Evolutionary conservation across 805 yeast species (phyloP).

Genomic region (Yarrowia sp.): DNA sequence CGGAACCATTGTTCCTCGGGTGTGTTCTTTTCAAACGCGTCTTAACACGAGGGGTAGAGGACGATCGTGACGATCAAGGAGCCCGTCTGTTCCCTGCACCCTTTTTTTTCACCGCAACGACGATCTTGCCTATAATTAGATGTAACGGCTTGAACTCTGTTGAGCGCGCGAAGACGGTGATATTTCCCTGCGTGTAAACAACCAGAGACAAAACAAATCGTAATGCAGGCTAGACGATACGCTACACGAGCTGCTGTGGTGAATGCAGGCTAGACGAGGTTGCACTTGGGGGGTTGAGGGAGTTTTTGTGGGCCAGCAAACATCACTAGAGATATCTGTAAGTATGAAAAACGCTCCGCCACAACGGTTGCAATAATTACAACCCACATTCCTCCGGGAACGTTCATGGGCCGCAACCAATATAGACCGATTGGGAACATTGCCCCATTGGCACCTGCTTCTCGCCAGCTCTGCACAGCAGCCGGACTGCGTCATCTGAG

Average conservation of each 20-base stretch:
- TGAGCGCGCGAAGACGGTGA: background rate
- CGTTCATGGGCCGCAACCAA: background rate
- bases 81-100: background rate
- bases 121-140: slow-evolving; percentile 12
- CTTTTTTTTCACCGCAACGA: background rate
- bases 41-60: background rate
- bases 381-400: no score
- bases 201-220: background rate
- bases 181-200: background rate
- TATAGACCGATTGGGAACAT: background rate
- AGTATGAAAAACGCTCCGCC: no score
- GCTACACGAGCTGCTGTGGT: background rate
- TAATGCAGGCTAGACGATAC: background rate
- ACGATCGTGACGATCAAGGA: background rate
- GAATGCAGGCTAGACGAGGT: no score
- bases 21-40: background rate
- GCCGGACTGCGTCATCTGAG: background rate
- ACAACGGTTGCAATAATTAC: no score
- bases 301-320: no score
- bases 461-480: background rate
- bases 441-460: slow-evolving; percentile 10
- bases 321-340: no score
- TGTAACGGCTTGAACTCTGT: background rate
- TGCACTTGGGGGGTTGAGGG: no score
- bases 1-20: background rate